Evolutionary conservation across 2,329 filamentous ascomycete genomes (phyloP).

Genomic region (Calonectria crousiana): DNA sequence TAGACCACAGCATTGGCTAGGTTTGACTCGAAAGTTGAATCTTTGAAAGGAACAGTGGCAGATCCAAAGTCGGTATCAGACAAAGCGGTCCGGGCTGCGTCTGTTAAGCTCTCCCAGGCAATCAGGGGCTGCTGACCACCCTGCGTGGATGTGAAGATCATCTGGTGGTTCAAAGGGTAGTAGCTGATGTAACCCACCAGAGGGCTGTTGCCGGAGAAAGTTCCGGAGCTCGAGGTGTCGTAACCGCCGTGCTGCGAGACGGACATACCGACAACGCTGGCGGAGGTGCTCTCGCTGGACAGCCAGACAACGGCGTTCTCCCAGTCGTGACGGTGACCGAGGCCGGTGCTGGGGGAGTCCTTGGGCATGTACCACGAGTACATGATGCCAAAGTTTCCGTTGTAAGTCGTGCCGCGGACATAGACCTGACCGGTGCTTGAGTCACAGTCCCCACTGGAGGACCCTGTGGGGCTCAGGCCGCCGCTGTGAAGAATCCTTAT

Average conservation of each 20-base stretch:
- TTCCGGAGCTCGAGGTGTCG: slow-evolving; percentile 42
- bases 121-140: slow-evolving; percentile 58
- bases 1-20: slow-evolving; percentile 35
- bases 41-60: slow-evolving; percentile 58
- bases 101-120: slow-evolving; percentile 57
- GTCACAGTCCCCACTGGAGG: slow-evolving; percentile 48
- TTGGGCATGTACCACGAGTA: slow-evolving; percentile 63
- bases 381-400: slow-evolving; percentile 54
- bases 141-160: slow-evolving; percentile 50
- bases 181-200: slow-evolving; percentile 50
- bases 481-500: slow-evolving; percentile 37
- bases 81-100: slow-evolving; percentile 52
- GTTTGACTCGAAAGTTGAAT: slow-evolving; percentile 42
- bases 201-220: slow-evolving; percentile 43
- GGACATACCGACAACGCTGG: slow-evolving; percentile 48
- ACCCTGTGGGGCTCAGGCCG: slow-evolving; percentile 50
- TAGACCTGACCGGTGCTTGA: slow-evolving; percentile 55
- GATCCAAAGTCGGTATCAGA: slow-evolving; percentile 55
- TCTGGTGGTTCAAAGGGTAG: slow-evolving; percentile 51
- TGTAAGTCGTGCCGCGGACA: slow-evolving; percentile 48
- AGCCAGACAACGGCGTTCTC: slow-evolving; percentile 44
- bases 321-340: slow-evolving; percentile 48
- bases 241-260: slow-evolving; percentile 54
- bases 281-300: slow-evolving; percentile 40
- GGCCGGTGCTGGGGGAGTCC: slow-evolving; percentile 47